A percentile compares a stretch with the other conserved stretches of the same genome.
These are phyloP conservation scores for Phycomyces blakesleeanus DNA, from an alignment of 192 early-diverging fungal species.

Conservation along the genomic window DNA sequence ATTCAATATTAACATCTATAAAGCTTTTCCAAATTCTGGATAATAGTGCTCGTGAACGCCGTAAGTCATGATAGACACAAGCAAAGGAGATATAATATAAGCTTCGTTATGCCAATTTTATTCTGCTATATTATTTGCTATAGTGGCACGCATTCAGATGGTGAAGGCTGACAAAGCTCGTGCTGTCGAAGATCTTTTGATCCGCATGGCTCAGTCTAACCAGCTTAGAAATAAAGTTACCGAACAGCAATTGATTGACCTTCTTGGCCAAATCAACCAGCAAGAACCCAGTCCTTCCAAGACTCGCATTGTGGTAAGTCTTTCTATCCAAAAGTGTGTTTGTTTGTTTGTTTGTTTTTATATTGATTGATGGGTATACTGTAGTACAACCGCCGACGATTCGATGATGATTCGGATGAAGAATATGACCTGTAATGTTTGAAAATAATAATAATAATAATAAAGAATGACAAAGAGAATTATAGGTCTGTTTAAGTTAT, in stretches of 20 bases:
- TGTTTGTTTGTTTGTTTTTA: background rate
- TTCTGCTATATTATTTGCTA: no score
- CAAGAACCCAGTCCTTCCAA: slow-evolving; percentile 47
- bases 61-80: slow-evolving; percentile 37
- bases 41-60: slow-evolving; percentile 75
- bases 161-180: slow-evolving; percentile 88
- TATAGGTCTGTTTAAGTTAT: no score
- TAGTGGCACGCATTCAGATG: slow-evolving; percentile 86
- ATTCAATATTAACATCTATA: background rate
- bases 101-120: no score
- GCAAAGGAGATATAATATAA: background rate
- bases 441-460: no score
- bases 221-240: slow-evolving; percentile 80
- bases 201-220: slow-evolving; percentile 84
- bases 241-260: slow-evolving; percentile 80
- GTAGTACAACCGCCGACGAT: slow-evolving; percentile 55
- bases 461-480: no score
- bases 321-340: slow-evolving; percentile 2
- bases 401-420: slow-evolving; percentile 56
- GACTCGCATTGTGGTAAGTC: slow-evolving; percentile 77
- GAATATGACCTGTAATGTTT: slow-evolving; percentile 46
- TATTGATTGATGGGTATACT: background rate
- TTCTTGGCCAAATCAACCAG: slow-evolving; percentile 82
- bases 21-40: slow-evolving; percentile 81
- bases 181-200: slow-evolving; percentile 83